phyloP scores from a whole-genome alignment of 176 grass and related monocot genomes.

The Cymbopogon citratus region DNA sequence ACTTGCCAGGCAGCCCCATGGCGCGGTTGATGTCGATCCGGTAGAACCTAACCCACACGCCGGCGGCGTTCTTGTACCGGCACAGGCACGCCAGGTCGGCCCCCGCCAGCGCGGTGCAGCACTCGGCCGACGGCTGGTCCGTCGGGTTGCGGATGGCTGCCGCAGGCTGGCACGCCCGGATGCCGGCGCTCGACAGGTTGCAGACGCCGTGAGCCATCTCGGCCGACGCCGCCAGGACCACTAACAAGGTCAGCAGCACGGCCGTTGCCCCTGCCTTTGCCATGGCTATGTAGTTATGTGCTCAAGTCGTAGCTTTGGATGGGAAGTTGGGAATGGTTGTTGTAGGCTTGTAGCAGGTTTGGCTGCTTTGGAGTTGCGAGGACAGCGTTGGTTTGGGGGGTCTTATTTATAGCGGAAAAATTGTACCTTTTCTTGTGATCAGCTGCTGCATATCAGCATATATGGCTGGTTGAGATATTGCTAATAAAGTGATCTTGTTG shows the following conservation, averaged over 20 bases:
- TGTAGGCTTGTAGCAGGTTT: neutral
- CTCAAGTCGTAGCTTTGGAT: too few species aligned
- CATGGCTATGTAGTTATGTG: neutral
- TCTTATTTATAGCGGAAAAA: too few species aligned
- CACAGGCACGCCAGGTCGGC: conserved; percentile 53
- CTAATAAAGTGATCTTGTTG: too few species aligned
- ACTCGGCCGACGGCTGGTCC: conserved; percentile 15
- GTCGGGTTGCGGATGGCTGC: conserved; percentile 36
- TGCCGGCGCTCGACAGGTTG: conserved; percentile 27
- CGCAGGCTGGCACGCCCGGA: conserved; percentile 39
- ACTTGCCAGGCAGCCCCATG: conserved; percentile 53
- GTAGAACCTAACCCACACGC: conserved; percentile 27
- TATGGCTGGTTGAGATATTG: too few species aligned
- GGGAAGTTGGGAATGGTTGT: too few species aligned
- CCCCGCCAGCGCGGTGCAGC: conserved; percentile 32
- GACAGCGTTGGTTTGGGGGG: neutral
- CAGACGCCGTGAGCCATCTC: conserved; percentile 31
- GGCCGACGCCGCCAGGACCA: neutral
- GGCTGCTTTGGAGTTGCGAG: neutral
- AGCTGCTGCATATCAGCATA: too few species aligned
- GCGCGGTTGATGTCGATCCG: conserved; percentile 48
- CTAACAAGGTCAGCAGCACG: neutral
- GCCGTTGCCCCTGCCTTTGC: neutral
- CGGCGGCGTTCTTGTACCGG: conserved; percentile 34
- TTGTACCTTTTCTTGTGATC: too few species aligned